Percentiles rank a stretch among this genome's conserved stretches.
phyloP scores from a whole-genome alignment of 192 early-diverging fungal species.

The Gaertneriomyces sp. region DNA sequence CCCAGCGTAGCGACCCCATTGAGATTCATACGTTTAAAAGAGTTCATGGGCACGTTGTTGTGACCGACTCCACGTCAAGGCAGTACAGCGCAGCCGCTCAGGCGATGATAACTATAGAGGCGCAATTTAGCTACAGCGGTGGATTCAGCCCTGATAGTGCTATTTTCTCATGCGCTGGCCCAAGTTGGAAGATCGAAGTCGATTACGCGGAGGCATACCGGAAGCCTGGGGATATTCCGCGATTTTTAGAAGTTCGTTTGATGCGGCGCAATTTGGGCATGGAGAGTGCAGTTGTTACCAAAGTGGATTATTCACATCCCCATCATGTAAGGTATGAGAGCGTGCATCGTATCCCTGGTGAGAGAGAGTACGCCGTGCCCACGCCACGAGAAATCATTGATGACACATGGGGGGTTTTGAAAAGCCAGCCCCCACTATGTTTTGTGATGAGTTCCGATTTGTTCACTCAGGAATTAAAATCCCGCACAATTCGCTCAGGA shows the following conservation, averaged over 20 bases:
- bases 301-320: constrained; percentile 47
- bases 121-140: constrained; percentile 9
- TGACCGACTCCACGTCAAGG: constrained; percentile 16
- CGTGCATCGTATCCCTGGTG: not conserved
- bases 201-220: not conserved
- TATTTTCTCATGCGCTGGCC: not conserved
- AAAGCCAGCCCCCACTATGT: constrained; percentile 14
- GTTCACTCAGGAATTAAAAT: not conserved
- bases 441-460: constrained; percentile 28
- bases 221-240: not conserved
- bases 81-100: constrained; percentile 5
- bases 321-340: constrained; percentile 35
- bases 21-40: constrained; percentile 12
- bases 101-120: not conserved
- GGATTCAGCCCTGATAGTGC: not conserved
- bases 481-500: not conserved
- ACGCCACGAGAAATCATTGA: constrained; percentile 32
- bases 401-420: constrained; percentile 29
- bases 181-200: not conserved
- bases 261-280: not conserved
- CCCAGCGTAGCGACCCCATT: constrained; percentile 12
- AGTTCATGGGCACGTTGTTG: constrained; percentile 7
- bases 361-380: constrained; percentile 10
- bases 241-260: constrained; percentile 3
- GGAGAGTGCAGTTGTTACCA: constrained; percentile 4